phyloP scores from a whole-genome alignment of 129 eudicot species.

The Erigeron canadensis region DNA sequence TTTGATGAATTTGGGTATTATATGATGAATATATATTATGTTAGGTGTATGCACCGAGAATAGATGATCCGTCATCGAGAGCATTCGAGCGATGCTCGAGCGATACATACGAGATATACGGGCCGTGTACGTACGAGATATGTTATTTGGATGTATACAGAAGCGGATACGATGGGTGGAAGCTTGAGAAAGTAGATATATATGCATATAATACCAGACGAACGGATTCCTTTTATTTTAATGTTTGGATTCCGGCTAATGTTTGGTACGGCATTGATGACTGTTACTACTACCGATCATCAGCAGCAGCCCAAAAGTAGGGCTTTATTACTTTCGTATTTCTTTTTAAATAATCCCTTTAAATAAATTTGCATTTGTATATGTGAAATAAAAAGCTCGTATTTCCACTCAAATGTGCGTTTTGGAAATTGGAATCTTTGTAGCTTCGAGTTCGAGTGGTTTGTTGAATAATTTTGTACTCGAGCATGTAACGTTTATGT shows the following conservation, averaged over 20 bases:
- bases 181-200: slow-evolving; percentile 67
- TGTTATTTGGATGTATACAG: slow-evolving; percentile 77
- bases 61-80: slow-evolving; percentile 67
- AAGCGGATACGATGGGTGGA: slow-evolving; percentile 90
- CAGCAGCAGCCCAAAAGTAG: too few species aligned
- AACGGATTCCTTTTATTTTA: slow-evolving; percentile 59
- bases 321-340: too few species aligned
- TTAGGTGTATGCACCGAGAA: slow-evolving; percentile 83
- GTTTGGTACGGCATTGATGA: slow-evolving; percentile 65
- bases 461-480: too few species aligned
- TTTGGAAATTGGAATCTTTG: too few species aligned
- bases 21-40: too few species aligned
- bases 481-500: too few species aligned
- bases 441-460: too few species aligned
- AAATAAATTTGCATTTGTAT: too few species aligned
- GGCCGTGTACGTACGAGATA: slow-evolving; percentile 74
- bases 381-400: too few species aligned
- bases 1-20: too few species aligned
- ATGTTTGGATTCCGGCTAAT: slow-evolving; percentile 47
- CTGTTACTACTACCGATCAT: slow-evolving; percentile 24
- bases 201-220: slow-evolving; percentile 51
- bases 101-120: slow-evolving; percentile 62
- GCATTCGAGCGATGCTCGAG: slow-evolving; percentile 73
- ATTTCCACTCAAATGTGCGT: too few species aligned
- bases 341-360: too few species aligned